Evolutionary conservation across 177 flowering plant genomes (phyloP), one percentile per base, ranked within the genome.

Genomic region (Vitis hybrid): DNA sequence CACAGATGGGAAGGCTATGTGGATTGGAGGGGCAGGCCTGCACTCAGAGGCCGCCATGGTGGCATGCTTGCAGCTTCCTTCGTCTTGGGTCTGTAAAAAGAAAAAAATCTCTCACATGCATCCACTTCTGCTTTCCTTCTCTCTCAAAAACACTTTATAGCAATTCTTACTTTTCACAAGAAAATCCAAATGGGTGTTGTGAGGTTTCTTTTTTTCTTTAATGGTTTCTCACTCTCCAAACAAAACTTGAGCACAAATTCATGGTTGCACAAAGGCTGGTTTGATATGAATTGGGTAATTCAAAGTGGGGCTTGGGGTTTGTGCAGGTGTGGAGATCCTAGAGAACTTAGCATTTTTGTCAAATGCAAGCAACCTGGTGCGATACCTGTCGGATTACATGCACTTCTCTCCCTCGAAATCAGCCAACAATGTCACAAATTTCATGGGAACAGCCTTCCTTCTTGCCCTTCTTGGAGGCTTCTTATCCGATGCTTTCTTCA

Each of bases 41-140:
- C 86, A 4, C 19, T 73, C 64, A 73, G 70, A 57, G 82, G 82
- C 76, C 78, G 80, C 66, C 90, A 88, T 66, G 92, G 92, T 7
- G 90, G 92, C 75, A 81, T 85, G 80, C 65, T 72, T 8, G 88
- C 90, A 3, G 86, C 92, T n/a, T 79, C 83, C 55, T 87, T 82
- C 52, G 87, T 84, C 10, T 65, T 88, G 35, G 89, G 92, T 88
- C 15, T 14, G 75, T 70, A 56, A 13, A 2, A 13, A 35, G 46
- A 35, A 35, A 35, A 35, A 35, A 35, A 35, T 24, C 27, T 24
- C 46, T 35, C 46, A 35, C 46, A 35, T 35, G 46, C 46, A 35
- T 35, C 46, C 46, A 35, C 46, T 35, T 35, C 46, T 35, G 15
- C 24, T 12, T 51, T 14, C 19, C 18, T n/a, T 27, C 4, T 46